Conservation (phyloP, 129 eudicot species). For the Chrysanthemum seticuspe region DNA sequence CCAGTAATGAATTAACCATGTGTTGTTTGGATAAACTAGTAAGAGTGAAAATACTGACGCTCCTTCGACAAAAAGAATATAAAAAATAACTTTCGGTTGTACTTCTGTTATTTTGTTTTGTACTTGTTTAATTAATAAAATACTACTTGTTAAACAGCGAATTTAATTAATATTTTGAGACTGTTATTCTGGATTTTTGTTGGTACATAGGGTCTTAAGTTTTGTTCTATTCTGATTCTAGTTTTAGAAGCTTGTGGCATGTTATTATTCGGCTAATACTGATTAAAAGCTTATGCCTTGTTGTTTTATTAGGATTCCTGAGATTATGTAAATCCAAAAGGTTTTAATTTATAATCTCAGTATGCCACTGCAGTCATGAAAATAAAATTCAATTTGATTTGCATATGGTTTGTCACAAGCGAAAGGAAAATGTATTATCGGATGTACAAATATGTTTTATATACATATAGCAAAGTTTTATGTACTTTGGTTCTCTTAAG, state of each 20-base stretch:
- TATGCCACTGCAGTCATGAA: slow-evolving; percentile 1
- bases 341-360: slow-evolving; percentile 8
- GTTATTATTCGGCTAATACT: background rate
- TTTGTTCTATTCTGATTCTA: slow-evolving; percentile 18
- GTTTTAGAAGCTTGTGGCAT: slow-evolving; percentile 8
- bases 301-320: background rate
- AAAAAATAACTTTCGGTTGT: background rate
- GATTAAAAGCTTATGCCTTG: background rate
- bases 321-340: slow-evolving; percentile 16
- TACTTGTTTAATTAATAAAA: slow-evolving; percentile 18
- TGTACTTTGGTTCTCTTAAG: background rate
- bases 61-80: background rate
- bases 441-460: background rate
- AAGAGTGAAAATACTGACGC: slow-evolving; percentile 12
- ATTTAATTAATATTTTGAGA: slow-evolving; percentile 4
- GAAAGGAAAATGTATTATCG: too few relatives aligned
- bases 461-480: background rate
- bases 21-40: too few relatives aligned
- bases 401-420: too few relatives aligned
- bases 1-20: too few relatives aligned
- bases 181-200: slow-evolving; percentile 11
- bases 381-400: too few relatives aligned
- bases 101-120: slow-evolving; percentile 17
- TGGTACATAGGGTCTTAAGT: background rate
- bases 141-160: slow-evolving; percentile 6